Percentiles rank a stretch among this genome's conserved stretches.
phyloP scores from a whole-genome alignment of 2,329 filamentous ascomycete genomes.

The Allantophomopsis lycopodina region DNA sequence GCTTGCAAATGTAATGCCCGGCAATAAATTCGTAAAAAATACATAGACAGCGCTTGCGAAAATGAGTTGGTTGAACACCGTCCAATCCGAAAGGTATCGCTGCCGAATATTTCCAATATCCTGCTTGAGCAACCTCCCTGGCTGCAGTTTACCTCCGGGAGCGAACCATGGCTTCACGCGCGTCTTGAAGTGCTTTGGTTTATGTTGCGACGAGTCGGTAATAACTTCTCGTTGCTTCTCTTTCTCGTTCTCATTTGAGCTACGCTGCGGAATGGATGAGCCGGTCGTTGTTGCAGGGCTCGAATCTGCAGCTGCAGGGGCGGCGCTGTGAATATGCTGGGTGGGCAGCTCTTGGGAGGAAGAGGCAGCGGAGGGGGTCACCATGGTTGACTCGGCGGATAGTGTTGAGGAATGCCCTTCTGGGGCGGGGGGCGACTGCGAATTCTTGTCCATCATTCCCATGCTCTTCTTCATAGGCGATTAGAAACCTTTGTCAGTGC shows the following conservation, averaged over 20 bases:
- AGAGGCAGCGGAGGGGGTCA: neutral
- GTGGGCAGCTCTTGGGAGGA: neutral
- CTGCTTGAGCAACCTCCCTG: conserved; percentile 36
- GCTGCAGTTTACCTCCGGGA: conserved; percentile 28
- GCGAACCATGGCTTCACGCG: conserved; percentile 9
- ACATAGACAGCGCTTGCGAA: conserved; percentile 50
- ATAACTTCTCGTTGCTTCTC: no score
- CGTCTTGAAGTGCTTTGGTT: neutral
- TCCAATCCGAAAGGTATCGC: conserved; percentile 39
- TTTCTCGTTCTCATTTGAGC: no score
- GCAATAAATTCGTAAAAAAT: conserved; percentile 53
- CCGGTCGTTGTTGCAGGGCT: no score
- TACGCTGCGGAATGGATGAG: no score
- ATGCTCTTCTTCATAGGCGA: no score
- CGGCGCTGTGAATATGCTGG: no score
- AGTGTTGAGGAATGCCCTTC: no score
- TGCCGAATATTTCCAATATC: conserved; percentile 30
- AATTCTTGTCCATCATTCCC: no score
- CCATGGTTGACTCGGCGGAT: neutral
- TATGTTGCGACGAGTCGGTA: no score
- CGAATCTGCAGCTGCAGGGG: no score
- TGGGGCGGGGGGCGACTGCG: no score
- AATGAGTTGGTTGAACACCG: conserved; percentile 47
- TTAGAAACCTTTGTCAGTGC: no score
- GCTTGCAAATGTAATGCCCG: conserved; percentile 53